Base-by-base conservation (phyloP, 345 rosid genomes). In the Alliaria petiolata region DNA sequence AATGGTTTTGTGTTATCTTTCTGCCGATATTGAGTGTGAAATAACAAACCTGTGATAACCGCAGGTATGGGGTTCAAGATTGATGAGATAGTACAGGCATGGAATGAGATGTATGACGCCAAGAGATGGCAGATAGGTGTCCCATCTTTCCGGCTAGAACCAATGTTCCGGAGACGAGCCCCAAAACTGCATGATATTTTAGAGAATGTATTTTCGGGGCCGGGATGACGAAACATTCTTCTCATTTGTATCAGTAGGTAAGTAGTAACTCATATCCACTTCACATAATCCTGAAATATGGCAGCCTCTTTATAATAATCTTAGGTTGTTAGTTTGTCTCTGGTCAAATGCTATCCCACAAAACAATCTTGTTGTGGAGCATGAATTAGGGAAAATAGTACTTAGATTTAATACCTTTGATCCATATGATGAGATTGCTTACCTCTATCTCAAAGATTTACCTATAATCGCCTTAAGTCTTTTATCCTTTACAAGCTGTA, bases 71-170 rank as follows among this genome's bases (percentile, higher is more conserved):
- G 98, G 50, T 95, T 92, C 86, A 89, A 92, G 84, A 87, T 95
- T 49, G 97, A 92, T 64, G 99, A 95, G 79, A 90, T 95, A 65
- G 93, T 95, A 47, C 93, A 89, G 83, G 99, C 99, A 42, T 95
- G 99, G 98, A 95, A 89, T 81, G 99, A 95, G 73, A 92, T 92
- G 98, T 92, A 92, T 81, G 99, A 92, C 81, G 98, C 91, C 14
- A 88, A 86, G 77, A 86, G 97, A 76, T 95, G 99, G 99, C 88
- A 92, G 83, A 82, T 83, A 19, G 97, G 99, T 35, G 86, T 87
- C 71, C 93, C 98, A 50, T 88, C 99, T 70, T 95, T 88, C 83
- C 78, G 99, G 80, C 83, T 95, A 49, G 99, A 95, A 79, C 99
- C 99, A 17, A 80, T 92, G 83, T 92, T 91, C 81, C 86, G 97